These are phyloP conservation scores for Epichloe glyceriae DNA, from an alignment of 2,329 filamentous ascomycete genomes.

Conservation along the genomic window DNA sequence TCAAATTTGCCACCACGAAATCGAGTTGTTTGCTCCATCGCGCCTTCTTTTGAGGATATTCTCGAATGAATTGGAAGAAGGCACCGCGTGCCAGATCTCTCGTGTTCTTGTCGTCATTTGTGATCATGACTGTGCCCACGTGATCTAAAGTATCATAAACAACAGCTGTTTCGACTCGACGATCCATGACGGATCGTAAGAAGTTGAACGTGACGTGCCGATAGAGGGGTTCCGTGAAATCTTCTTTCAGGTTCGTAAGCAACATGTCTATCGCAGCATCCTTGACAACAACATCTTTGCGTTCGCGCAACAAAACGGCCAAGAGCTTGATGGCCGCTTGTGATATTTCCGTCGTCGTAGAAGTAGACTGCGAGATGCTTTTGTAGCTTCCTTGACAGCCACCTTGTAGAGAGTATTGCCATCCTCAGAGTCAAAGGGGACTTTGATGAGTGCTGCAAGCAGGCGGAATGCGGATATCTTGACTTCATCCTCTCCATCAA, in stretches of 20 bases:
- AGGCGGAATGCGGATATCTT: constrained; percentile 78
- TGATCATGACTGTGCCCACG: constrained; percentile 86
- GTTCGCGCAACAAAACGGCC: constrained; percentile 71
- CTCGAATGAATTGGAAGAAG: constrained; percentile 87
- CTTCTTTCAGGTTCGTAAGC: constrained; percentile 68
- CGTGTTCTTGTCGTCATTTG: constrained; percentile 80
- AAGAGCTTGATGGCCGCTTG: constrained; percentile 85
- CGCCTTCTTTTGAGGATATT: constrained; percentile 85
- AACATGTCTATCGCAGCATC: constrained; percentile 74
- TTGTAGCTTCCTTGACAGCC: constrained; percentile 74
- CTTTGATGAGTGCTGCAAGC: constrained; percentile 72
- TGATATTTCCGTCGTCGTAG: constrained; percentile 69
- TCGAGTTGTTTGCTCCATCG: constrained; percentile 80
- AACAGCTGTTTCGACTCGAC: constrained; percentile 71
- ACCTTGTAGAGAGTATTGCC: constrained; percentile 54
- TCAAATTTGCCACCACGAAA: constrained; percentile 81
- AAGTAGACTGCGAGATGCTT: constrained; percentile 61
- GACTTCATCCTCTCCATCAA: constrained; percentile 81
- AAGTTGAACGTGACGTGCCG: constrained; percentile 94
- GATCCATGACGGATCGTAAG: constrained; percentile 71
- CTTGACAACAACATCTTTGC: constrained; percentile 61
- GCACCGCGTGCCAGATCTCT: constrained; percentile 77
- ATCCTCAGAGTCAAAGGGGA: constrained; percentile 63
- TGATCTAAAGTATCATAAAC: constrained; percentile 89
- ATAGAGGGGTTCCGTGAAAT: constrained; percentile 83